Evolutionary conservation across 2,329 filamentous ascomycete species (phyloP).

Genomic region (Trichophyton simii): DNA sequence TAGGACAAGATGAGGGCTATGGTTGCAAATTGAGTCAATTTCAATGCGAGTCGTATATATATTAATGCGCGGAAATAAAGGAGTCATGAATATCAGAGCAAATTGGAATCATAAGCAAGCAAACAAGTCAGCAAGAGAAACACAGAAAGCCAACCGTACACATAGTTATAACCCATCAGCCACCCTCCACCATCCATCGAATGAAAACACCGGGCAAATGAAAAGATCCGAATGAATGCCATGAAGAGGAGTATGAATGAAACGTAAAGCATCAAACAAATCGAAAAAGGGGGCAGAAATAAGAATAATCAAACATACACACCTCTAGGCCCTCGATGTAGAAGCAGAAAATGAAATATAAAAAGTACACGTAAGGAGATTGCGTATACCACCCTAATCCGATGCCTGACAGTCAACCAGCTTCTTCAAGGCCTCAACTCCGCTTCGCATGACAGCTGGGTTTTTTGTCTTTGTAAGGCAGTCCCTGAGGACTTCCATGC

Average conservation of each 20-base stretch:
- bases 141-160: not conserved
- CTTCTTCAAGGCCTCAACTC: slow-evolving; percentile 60
- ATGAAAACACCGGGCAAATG: not conserved
- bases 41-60: not conserved
- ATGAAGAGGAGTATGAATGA: not conserved
- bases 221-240: not conserved
- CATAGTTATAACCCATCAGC: not conserved
- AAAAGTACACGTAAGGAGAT: not conserved
- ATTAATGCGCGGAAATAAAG: not conserved
- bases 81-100: not conserved
- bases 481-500: slow-evolving; percentile 55
- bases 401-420: slow-evolving; percentile 31
- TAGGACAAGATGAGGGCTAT: not conserved
- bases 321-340: not conserved
- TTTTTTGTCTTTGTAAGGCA: slow-evolving; percentile 57
- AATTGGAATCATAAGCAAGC: not conserved
- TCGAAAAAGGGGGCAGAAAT: slow-evolving; percentile 1
- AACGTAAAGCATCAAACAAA: not conserved
- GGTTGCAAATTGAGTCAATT: not conserved
- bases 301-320: slow-evolving; percentile 3
- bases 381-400: not conserved
- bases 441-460: slow-evolving; percentile 56
- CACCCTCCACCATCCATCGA: not conserved
- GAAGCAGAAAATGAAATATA: not conserved
- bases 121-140: not conserved